Base-by-base conservation (phyloP, 192 early-diverging fungal species). In the Backusella westeae region DNA sequence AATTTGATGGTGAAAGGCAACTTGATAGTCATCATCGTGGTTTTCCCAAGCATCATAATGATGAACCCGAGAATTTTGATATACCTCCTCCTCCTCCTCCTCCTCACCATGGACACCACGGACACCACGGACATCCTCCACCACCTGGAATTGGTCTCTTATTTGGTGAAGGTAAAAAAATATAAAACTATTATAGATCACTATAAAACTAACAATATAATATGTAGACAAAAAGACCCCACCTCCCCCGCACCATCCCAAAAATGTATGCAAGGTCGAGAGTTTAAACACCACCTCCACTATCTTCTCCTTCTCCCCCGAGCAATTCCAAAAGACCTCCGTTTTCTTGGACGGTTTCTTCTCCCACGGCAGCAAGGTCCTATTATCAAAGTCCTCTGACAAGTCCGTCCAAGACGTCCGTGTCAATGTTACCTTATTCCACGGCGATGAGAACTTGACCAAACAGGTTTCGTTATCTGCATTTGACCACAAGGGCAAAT, bases 401-500 rank as follows among this genome's bases (percentile, higher is more conserved):
- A 15, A 21, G 23, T 44, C 29, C 34, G 5, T 72, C 53, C 34
- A 66, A 39, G 70, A 76, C 26, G 70, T 80, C 29, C 53, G 52
- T 23, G 38, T 80, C n/a, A 72, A 80, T 34, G 52, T 76, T n/a
- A 76, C 70, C 17, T 9, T 80, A 7, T 71, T 72, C 7, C 14
- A 46, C 8, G 71, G 75, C 12, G 29, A 15, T 19, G 36, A 80
- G 15, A 32, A 69, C 17, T 34, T 76, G 4, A 41, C 7, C 9
- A 66, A 80, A 1, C 19, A 42, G 14, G 79, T 80, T 6, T 4
- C 8, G 0, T 17, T 77, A 14, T 53, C 75, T 42, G 69, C 79
- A 14, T 77, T 76, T 46, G 75, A 80, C 26, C 39, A 77, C 35
- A 66, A 80, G 32, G 79, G 79, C 1, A 36, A 72, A 68, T 80